Percentiles rank a stretch among this genome's conserved stretches.
These are phyloP conservation scores for Prunus kanzakura DNA, from an alignment of 306 rosid genomes.

Conservation along the genomic window DNA sequence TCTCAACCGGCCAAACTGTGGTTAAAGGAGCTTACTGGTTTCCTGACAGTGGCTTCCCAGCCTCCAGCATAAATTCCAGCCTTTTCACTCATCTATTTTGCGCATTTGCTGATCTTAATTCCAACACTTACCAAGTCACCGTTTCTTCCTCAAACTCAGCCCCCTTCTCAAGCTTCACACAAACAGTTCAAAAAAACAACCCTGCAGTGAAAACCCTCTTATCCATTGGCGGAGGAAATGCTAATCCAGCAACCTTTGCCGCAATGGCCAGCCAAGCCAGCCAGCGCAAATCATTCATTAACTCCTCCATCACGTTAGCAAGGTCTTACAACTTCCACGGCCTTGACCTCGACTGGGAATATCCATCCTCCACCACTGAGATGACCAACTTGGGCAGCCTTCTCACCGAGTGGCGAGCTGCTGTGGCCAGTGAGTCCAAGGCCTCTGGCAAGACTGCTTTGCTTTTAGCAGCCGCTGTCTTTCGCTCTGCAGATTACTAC, in stretches of 20 bases:
- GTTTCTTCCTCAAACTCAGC: slow-evolving; percentile 26
- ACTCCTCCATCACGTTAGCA: slow-evolving; percentile 34
- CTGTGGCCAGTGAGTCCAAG: slow-evolving; percentile 26
- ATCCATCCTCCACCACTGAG: slow-evolving; percentile 23
- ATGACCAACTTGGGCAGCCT: slow-evolving; percentile 38
- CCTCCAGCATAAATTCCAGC: slow-evolving; percentile 42
- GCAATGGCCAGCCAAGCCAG: slow-evolving; percentile 37
- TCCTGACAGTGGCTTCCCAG: slow-evolving; percentile 27
- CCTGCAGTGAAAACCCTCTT: slow-evolving; percentile 39
- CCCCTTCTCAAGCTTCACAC: slow-evolving; percentile 34
- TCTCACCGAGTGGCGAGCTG: slow-evolving; percentile 37
- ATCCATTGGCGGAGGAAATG: slow-evolving; percentile 47
- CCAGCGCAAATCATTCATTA: slow-evolving; percentile 33
- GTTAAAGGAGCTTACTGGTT: slow-evolving; percentile 45
- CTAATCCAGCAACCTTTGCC: slow-evolving; percentile 19
- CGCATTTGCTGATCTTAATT: slow-evolving; percentile 45
- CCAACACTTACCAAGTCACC: slow-evolving; percentile 27
- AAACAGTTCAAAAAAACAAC: slow-evolving; percentile 35
- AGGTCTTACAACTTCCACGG: slow-evolving; percentile 35
- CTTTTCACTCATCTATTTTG: slow-evolving; percentile 66
- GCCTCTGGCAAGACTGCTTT: slow-evolving; percentile 10
- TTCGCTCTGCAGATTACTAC: slow-evolving; percentile 14
- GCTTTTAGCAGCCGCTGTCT: slow-evolving; percentile 36
- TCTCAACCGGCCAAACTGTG: slow-evolving; percentile 28
- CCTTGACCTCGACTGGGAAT: slow-evolving; percentile 52